Base-by-base conservation (phyloP, 1,284 basidiomycete species). In the Sporisorium iseilematis-ciliati region DNA sequence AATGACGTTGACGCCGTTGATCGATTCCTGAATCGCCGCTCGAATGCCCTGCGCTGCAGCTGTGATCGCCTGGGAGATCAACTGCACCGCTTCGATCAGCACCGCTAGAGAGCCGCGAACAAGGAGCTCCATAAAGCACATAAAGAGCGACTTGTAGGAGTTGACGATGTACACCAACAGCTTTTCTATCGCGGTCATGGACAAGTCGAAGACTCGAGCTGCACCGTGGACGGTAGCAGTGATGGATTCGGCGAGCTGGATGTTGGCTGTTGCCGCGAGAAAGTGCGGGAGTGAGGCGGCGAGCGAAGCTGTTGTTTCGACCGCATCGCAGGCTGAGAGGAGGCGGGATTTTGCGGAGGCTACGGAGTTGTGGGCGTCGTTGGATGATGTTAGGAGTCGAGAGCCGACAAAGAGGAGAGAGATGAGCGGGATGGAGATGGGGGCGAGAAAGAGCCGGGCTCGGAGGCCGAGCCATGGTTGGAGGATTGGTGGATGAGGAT, bases 111-210 rank as follows among this genome's bases (percentile, higher is more conserved):
- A 91, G 16, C 94, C 94, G 23, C 91, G 89, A 2, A 99, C 91
- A 14, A 93, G 90, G 50, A 98, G 88, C 86, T 97, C 93, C 74
- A 97, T 87, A 74, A 96, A 94, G 86, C 95, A 98, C 54, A 97
- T 88, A 77, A 97, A 91, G 1, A 95, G 91, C 4, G 93, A 94
- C 41, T 94, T 91, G 85, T 97, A 99, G 57, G 92, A 90, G 86
- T 95, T 92, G 78, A 97, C 90, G 65, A 97, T 89, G 86, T 97
- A 98, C 77, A 58, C 42, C 2, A 83, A 57, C 3, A 77, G 40
- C 26, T 74, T 66, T 51, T 82, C 76, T 23, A 77, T 68, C 2
- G 73, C 73, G 0, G 48, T 54, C 26, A 79, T 65, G 33, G 69
- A 66, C 2, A 84, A 53, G 12, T 66, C 51, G 3, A 81, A 57